phyloP scores from a whole-genome alignment of 192 early-diverging fungal genomes.

The Rhizophagus clarus region DNA sequence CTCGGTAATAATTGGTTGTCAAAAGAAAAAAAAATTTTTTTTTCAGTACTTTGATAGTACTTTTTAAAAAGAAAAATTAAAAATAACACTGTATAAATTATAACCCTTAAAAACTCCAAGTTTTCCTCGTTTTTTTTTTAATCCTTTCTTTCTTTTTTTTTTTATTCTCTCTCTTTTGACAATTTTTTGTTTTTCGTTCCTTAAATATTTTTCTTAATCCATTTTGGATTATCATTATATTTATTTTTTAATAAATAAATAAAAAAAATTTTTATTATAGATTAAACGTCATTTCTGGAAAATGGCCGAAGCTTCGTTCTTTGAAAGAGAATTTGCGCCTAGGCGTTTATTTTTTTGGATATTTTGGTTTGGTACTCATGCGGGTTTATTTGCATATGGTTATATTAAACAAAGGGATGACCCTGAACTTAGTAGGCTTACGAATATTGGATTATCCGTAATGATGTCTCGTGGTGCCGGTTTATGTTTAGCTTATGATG shows the following conservation, averaged over 20 bases:
- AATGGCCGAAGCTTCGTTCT: slow-evolving; percentile 7
- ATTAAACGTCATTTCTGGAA: slow-evolving; percentile 14
- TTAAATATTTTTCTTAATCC: no score
- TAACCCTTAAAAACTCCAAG: neutral
- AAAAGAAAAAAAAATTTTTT: no score
- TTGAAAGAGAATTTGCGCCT: slow-evolving; percentile 18
- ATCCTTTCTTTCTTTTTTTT: neutral
- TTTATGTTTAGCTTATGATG: slow-evolving; percentile 55
- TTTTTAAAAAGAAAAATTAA: no score
- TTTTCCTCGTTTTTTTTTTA: neutral
- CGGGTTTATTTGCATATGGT: slow-evolving; percentile 51
- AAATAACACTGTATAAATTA: no score
- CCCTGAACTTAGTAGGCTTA: slow-evolving; percentile 49
- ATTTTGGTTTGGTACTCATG: slow-evolving; percentile 41
- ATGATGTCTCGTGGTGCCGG: slow-evolving; percentile 60
- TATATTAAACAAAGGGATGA: slow-evolving; percentile 55
- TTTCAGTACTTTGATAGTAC: neutral
- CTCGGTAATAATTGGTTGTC: neutral
- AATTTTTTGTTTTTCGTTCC: no score
- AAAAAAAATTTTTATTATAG: neutral
- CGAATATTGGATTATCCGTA: slow-evolving; percentile 52
- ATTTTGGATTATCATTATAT: no score
- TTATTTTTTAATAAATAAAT: no score
- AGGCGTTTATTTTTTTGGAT: slow-evolving; percentile 30
- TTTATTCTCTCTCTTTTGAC: no score